Base-by-base conservation (phyloP, 805 yeast species). In the Candida alai region DNA sequence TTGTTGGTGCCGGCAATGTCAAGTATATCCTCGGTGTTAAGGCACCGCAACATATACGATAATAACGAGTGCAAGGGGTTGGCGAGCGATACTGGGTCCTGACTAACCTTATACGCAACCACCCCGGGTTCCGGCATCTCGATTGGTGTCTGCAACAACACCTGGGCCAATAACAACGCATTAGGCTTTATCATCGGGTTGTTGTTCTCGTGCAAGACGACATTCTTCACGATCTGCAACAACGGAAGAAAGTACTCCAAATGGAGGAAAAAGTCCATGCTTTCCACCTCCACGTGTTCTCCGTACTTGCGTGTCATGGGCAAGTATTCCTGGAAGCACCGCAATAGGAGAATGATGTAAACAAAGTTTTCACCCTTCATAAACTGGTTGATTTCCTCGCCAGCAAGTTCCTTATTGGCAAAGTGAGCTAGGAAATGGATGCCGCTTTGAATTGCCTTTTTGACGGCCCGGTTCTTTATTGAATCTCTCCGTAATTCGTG, bases 281-380 rank as follows among this genome's bases (percentile, higher is more conserved):
- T 63, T 47, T 82, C 87, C 33, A 64, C 65, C 36, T 74, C 73
- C 19, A 81, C 84, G 57, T 83, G 90, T 6, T 78, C 80, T 8
- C 87, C 90, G 28, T 65, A 65, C 41, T 78, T 79, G 39, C 87
- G 67, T 36, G 54, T 63, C 19, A 80, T 56, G 17, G 70, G 63
- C 66, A 74, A 74, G 24, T 73, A 71, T 16, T 80, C 77, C 47
- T 80, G 83, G 50, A 77, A 80, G 12, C 64, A 51, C 34, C 71
- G 65, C 18, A 78, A 60, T n/a, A 78, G 58, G 8, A 69, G 51
- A 2, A 75, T 51, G 1, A 78, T 35, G 21, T 70, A 52, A 7
- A 59, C 49, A 26, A 79, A 50, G 33, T 60, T 65, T 15, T 58
- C 53, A n/a, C 60, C 54, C 5, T 51, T 36, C 13, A 69, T 47